Percentiles rank a stretch among this genome's conserved stretches.
These are phyloP conservation scores for Carex littledalei DNA, from an alignment of 176 grass and related monocot genomes.

Conservation along the genomic window DNA sequence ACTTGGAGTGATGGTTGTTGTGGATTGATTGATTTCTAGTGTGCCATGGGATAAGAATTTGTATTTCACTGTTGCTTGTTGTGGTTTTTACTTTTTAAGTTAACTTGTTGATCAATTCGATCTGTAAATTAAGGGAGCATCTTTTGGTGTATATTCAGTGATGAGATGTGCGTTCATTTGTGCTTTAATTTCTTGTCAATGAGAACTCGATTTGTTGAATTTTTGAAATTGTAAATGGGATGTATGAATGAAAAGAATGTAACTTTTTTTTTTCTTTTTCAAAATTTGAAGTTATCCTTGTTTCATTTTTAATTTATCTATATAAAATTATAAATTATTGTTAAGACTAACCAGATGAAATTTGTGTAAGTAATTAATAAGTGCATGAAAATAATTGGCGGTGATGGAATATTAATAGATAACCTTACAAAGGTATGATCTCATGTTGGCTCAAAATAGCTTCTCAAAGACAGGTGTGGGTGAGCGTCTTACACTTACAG, in stretches of 20 bases:
- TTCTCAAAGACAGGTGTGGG: not conserved
- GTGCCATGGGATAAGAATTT: constrained; percentile 11
- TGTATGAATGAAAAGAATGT: not conserved
- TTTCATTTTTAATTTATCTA: too few relatives aligned
- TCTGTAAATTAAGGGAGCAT: not conserved
- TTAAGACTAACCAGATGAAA: not conserved
- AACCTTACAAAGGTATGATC: not conserved
- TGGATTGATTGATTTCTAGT: constrained; percentile 27
- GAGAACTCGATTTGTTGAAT: constrained; percentile 1
- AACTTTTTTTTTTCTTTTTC: not conserved
- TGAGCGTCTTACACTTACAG: not conserved
- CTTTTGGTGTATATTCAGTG: not conserved
- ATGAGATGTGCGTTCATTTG: not conserved
- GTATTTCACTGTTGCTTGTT: not conserved
- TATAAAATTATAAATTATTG: not conserved
- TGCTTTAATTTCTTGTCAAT: not conserved
- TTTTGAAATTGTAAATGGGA: constrained; percentile 13
- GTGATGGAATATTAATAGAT: not conserved
- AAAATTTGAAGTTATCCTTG: not conserved
- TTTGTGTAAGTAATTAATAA: not conserved
- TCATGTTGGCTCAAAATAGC: not conserved
- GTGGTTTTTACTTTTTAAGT: constrained; percentile 4
- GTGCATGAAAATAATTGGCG: not conserved
- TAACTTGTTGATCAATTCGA: not conserved
- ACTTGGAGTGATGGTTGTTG: constrained; percentile 10